These are phyloP conservation scores for Saccharomyces hybrid DNA, from an alignment of 1,139 yeast species.

Conservation along the genomic window DNA sequence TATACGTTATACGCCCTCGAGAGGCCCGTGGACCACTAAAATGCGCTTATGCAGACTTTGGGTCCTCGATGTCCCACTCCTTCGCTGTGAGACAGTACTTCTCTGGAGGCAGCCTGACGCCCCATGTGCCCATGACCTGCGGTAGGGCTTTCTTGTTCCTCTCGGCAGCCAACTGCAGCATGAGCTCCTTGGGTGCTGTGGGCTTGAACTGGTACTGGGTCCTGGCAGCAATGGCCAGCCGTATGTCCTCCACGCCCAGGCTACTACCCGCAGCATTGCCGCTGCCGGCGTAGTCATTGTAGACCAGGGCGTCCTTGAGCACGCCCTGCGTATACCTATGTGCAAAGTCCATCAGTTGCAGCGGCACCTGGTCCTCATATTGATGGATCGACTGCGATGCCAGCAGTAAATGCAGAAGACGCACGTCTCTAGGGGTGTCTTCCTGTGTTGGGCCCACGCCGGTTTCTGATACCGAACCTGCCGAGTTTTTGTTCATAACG, in stretches of 20 bases:
- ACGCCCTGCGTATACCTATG: slow-evolving; percentile 79
- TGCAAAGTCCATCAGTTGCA: slow-evolving; percentile 95
- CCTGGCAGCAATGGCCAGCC: slow-evolving; percentile 88
- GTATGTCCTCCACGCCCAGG: slow-evolving; percentile 78
- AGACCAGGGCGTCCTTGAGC: slow-evolving; percentile 78
- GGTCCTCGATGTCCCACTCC: slow-evolving; percentile 24
- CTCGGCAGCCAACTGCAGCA: slow-evolving; percentile 86
- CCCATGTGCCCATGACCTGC: slow-evolving; percentile 87
- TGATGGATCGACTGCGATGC: slow-evolving; percentile 91
- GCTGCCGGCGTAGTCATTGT: slow-evolving; percentile 66
- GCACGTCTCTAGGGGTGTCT: slow-evolving; percentile 75
- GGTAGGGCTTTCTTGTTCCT: slow-evolving; percentile 86
- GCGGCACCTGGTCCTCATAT: slow-evolving; percentile 91
- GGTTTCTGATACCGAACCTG: background rate
- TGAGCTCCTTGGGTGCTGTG: slow-evolving; percentile 77
- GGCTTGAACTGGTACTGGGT: slow-evolving; percentile 95
- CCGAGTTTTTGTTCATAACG: background rate
- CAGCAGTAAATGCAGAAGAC: slow-evolving; percentile 78
- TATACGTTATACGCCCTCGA: background rate
- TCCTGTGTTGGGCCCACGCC: slow-evolving; percentile 11
- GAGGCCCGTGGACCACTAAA: background rate
- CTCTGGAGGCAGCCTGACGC: slow-evolving; percentile 92
- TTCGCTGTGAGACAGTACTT: slow-evolving; percentile 75
- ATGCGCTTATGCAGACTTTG: background rate
- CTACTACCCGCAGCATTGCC: slow-evolving; percentile 27